Evolutionary conservation across 768 basidiomycete species (phyloP).

Genomic region (Lactarius tabidus): DNA sequence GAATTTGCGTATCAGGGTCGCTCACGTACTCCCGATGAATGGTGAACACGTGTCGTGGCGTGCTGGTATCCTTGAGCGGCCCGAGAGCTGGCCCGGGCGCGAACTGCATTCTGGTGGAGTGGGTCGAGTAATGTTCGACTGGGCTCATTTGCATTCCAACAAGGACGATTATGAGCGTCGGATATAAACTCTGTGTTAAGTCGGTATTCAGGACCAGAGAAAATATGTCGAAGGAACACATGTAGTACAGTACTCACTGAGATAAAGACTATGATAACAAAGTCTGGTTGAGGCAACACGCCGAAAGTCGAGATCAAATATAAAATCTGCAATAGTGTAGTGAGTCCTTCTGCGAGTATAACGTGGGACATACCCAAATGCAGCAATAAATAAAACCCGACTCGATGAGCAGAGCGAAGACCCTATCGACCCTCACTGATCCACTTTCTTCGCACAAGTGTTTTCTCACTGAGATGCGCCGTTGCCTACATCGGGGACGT

Average conservation of each 20-base stretch:
- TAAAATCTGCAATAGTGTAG: background rate
- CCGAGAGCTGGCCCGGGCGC: background rate
- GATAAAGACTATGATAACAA: conserved; percentile 4
- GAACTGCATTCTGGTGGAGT: conserved; percentile 9
- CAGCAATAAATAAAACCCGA: conserved; percentile 18
- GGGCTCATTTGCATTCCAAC: conserved; percentile 20
- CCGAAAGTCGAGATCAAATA: conserved; percentile 3
- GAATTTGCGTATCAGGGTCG: conserved; percentile 5
- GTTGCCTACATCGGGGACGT: background rate
- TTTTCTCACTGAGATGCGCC: background rate
- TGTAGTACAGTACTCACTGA: conserved; percentile 1
- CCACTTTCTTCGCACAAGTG: background rate
- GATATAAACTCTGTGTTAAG: conserved; percentile 4
- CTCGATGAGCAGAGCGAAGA: conserved; percentile 16
- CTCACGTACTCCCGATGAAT: conserved; percentile 2
- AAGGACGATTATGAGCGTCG: conserved; percentile 15
- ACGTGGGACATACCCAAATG: conserved; percentile 5
- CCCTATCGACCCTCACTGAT: too few species aligned
- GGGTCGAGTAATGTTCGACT: conserved; percentile 4
- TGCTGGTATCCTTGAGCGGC: background rate
- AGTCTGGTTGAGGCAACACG: conserved; percentile 3
- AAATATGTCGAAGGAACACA: background rate
- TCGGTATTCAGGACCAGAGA: background rate
- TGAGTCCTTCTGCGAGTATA: background rate
- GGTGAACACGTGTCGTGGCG: background rate